A percentile compares a stretch with the other conserved stretches of the same genome.
Conservation (phyloP, 2,329 filamentous ascomycete genomes). For the Ophiostoma sp. region DNA sequence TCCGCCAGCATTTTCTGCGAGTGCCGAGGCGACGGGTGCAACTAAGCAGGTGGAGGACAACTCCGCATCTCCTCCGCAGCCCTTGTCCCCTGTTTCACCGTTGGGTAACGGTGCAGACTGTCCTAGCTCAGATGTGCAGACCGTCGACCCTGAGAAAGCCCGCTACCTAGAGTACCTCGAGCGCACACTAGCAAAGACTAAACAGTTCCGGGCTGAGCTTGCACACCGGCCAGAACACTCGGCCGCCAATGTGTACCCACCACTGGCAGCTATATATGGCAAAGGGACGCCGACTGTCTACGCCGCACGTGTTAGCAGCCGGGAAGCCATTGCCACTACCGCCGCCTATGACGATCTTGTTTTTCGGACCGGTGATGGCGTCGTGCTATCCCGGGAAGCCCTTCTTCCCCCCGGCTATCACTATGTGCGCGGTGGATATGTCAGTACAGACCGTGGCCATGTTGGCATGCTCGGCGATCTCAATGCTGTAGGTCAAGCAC, state of each 20-base stretch:
- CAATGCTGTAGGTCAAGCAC: conserved; percentile 68
- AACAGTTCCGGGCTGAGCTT: conserved; percentile 71
- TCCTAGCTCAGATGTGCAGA: neutral
- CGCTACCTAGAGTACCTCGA: conserved; percentile 60
- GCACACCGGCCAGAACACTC: conserved; percentile 56
- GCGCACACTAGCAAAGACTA: conserved; percentile 66
- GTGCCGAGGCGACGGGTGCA: neutral
- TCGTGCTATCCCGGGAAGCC: conserved; percentile 77
- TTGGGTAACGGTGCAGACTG: neutral
- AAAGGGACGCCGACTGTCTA: conserved; percentile 83
- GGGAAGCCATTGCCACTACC: conserved; percentile 66
- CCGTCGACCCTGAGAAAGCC: conserved; percentile 32
- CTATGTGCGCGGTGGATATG: conserved; percentile 64
- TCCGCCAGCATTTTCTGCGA: neutral
- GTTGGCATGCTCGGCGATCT: conserved; percentile 82
- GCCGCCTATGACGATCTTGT: conserved; percentile 83
- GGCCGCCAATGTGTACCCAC: conserved; percentile 69
- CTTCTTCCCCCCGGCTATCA: conserved; percentile 80
- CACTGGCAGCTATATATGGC: conserved; percentile 75
- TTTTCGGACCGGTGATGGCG: conserved; percentile 83
- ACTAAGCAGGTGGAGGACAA: neutral
- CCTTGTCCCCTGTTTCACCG: neutral
- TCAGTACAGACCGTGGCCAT: conserved; percentile 79
- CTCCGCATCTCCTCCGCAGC: neutral
- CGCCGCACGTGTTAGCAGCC: conserved; percentile 66